Base-by-base conservation (phyloP, 257 asterid species). In the Jacaranda mimosifolia region DNA sequence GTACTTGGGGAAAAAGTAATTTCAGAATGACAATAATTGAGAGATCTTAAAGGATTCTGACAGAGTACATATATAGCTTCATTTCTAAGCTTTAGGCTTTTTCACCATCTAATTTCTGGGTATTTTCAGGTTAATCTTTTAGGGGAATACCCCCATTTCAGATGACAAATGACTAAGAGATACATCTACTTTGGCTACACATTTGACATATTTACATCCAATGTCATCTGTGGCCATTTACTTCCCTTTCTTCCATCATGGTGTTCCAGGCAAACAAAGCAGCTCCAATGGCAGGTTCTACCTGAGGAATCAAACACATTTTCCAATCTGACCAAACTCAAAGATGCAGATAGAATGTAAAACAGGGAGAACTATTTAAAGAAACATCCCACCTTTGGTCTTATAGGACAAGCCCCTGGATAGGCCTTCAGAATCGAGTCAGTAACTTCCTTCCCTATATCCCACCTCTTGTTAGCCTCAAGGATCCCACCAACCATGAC, bases 401-500 rank as follows among this genome's bases (percentile, higher is more conserved):
- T 82, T 77, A 92, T 88, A 51, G 94, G 90, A 85, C 75, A 83
- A 83, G 93, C 97, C 74, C 92, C 85, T 3, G 94, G 89, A 82
- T 78, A 94, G 77, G 90, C 86, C 91, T 91, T 85, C 87, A 82
- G 85, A 82, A 94, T 84, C 64, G 85, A 82, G 71, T 79, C 60
- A 6, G 81, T 86, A 78, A 94, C 98, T 86, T 92, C 96, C 72
- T 72, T 77, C 63, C 97, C 99, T 11, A 94, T 85, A 82, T 94
- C 94, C 98, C 98, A 94, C 38, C 72, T 84, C 83, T 82, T 86
- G 85, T 94, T 91, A 66, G 93, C 93, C 84, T 88, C 96, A 58
- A 94, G 97, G 72, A 94, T 97, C 38, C 99, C 99, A 40, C 97
- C 99, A 67, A 94, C 98, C 91, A 94, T 82, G 79, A 94, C 98